Conservation (phyloP, 208 protist species). For the Crithidia thermophila region DNA sequence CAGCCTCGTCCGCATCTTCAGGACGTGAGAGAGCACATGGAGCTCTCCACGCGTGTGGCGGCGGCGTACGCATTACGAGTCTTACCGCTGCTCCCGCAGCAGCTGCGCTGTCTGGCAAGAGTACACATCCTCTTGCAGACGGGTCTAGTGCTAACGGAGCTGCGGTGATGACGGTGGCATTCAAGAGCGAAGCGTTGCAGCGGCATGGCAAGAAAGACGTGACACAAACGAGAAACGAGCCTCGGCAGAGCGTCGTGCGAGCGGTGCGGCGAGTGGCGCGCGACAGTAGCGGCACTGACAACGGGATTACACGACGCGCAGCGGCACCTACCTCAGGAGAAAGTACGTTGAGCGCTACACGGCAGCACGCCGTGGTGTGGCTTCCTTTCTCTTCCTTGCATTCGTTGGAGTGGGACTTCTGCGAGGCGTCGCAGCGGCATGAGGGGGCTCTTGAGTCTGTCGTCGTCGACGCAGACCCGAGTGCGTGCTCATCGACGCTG, state of each 20-base stretch:
- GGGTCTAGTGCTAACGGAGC: too few relatives aligned
- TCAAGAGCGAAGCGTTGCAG: neutral
- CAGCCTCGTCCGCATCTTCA: neutral
- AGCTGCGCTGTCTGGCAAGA: neutral
- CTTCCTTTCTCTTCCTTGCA: conserved; percentile 1
- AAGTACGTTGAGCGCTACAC: too few relatives aligned
- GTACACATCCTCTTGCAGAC: too few relatives aligned
- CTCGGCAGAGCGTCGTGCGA: neutral
- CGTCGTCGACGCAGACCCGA: too few relatives aligned
- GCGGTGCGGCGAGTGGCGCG: conserved; percentile 5
- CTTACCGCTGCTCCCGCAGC: too few relatives aligned
- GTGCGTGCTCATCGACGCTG: neutral
- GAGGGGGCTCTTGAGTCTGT: neutral
- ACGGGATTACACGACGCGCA: neutral
- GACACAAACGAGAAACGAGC: neutral
- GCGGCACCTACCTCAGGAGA: neutral
- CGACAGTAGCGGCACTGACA: neutral
- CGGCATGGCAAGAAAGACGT: neutral
- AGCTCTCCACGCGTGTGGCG: too few relatives aligned
- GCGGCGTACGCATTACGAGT: too few relatives aligned
- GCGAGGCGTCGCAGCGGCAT: neutral
- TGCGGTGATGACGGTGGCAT: neutral
- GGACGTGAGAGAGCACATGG: too few relatives aligned
- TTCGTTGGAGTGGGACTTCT: conserved; percentile 12
- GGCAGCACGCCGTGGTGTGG: neutral